Evolutionary conservation across 164 flowering plant species (phyloP).

Genomic region (Tinospora cordifolia): DNA sequence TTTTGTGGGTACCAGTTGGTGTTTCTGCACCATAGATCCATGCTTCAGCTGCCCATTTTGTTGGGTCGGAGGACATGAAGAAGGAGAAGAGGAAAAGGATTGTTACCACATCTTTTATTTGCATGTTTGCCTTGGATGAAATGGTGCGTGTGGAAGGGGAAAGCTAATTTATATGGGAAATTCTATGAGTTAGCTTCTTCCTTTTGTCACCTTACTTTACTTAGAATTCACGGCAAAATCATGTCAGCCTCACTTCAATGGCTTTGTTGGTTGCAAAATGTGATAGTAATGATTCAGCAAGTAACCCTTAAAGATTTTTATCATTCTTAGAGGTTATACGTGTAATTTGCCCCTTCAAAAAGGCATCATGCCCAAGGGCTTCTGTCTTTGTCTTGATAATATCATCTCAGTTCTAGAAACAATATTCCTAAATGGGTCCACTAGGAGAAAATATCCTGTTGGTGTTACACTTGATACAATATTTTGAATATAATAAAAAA

Average conservation of each 20-base stretch:
- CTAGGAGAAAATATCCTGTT: too few species aligned
- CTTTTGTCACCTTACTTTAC: slow-evolving; percentile 12
- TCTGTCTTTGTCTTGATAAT: too few species aligned
- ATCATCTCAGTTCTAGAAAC: too few species aligned
- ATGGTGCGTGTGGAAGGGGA: neutral
- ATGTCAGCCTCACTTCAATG: slow-evolving; percentile 1
- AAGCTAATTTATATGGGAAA: neutral
- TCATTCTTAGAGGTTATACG: too few species aligned
- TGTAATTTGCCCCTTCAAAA: too few species aligned
- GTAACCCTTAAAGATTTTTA: too few species aligned
- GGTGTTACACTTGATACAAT: too few species aligned
- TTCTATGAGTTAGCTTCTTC: neutral
- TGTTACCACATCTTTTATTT: slow-evolving; percentile 8
- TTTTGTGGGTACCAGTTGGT: slow-evolving; percentile 3
- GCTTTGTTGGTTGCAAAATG: slow-evolving; percentile 10
- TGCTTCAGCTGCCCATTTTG: neutral
- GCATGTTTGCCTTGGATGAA: slow-evolving; percentile 14
- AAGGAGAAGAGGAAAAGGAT: slow-evolving; percentile 14
- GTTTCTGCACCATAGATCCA: neutral
- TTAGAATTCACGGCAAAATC: slow-evolving; percentile 11
- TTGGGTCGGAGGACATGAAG: slow-evolving; percentile 5
- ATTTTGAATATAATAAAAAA: too few species aligned
- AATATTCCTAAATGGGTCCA: too few species aligned
- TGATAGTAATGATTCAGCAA: slow-evolving; percentile 3
- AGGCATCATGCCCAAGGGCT: too few species aligned